phyloP scores from a whole-genome alignment of 208 protist species.

The Crithidia mellificae region DNA sequence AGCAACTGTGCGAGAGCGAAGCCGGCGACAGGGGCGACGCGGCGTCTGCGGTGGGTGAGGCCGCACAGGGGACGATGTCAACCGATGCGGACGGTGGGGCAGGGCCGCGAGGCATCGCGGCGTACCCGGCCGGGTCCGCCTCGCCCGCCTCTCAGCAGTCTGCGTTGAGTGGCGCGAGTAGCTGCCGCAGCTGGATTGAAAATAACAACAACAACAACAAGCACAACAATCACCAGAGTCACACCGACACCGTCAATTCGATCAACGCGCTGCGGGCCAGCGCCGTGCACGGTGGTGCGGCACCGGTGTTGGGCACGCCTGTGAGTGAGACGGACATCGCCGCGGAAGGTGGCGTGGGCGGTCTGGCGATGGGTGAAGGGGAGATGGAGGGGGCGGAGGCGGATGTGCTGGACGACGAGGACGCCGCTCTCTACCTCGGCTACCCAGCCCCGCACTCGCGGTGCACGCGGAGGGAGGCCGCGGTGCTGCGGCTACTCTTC shows the following conservation, averaged over 20 bases:
- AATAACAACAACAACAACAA: constrained; percentile 2
- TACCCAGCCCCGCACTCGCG: constrained; percentile 55
- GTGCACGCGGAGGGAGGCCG: constrained; percentile 43
- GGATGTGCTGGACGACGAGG: not conserved
- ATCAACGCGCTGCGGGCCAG: no score
- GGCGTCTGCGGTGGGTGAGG: not conserved
- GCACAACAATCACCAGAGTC: no score
- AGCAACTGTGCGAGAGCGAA: constrained; percentile 22
- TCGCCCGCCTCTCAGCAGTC: constrained; percentile 31
- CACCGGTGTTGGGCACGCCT: not conserved
- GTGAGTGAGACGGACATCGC: not conserved
- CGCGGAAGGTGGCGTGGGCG: not conserved
- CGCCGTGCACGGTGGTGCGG: not conserved
- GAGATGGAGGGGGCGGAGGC: not conserved
- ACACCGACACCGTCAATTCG: no score
- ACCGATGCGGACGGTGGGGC: no score
- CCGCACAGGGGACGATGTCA: not conserved
- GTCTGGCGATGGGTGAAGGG: no score
- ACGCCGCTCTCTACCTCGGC: constrained; percentile 24
- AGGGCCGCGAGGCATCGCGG: no score
- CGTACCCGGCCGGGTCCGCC: not conserved
- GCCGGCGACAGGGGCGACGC: no score
- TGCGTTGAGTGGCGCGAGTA: constrained; percentile 27
- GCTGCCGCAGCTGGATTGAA: constrained; percentile 28
- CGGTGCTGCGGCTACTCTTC: constrained; percentile 62